Evolutionary conservation across 1,284 basidiomycete species (phyloP), one percentile per base, ranked within the genome.

Genomic region (Marasmius oreades): DNA sequence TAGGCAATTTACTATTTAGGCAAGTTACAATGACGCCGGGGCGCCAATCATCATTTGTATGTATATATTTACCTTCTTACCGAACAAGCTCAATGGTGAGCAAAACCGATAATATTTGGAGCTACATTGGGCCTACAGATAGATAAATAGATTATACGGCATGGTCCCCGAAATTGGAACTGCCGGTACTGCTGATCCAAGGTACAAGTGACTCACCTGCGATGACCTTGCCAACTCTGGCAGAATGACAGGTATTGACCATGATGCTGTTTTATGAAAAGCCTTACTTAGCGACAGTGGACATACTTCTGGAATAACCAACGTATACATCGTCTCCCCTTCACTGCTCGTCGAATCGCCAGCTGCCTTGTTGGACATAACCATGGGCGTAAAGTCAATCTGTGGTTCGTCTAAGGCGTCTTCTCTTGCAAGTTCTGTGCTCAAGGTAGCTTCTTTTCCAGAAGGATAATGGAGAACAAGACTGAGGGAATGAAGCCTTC

Each of bases 151-250:
- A n/a, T n/a, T n/a, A n/a, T n/a, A n/a, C n/a, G n/a, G n/a, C n/a
- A n/a, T n/a, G n/a, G n/a, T n/a, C n/a, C n/a, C n/a, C n/a, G n/a
- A n/a, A n/a, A n/a, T n/a, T n/a, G n/a, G n/a, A n/a, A n/a, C n/a
- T n/a, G n/a, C n/a, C n/a, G n/a, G n/a, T n/a, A n/a, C n/a, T n/a
- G n/a, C n/a, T n/a, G n/a, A n/a, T n/a, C n/a, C n/a, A 24, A 50
- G 10, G 16, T 14, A 50, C 26, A 10, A 5, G 6, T 12, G 14
- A 66, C 73, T 53, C 57, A 85, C 84, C 82, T 50, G 76, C 75
- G 55, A 86, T 84, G 56, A 86, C 79, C 50, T 74, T 74, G 7
- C n/a, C n/a, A n/a, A 86, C 84, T 18, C 84, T 85, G 10, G 81
- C 85, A 28, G 70, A 67, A 64, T 85, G 84, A 64, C 85, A 88